A percentile compares a stretch with the other conserved stretches of the same genome.
Evolutionary conservation across 176 grass and related monocot genomes (phyloP).

Genomic region (Rhynchospora pubera): DNA sequence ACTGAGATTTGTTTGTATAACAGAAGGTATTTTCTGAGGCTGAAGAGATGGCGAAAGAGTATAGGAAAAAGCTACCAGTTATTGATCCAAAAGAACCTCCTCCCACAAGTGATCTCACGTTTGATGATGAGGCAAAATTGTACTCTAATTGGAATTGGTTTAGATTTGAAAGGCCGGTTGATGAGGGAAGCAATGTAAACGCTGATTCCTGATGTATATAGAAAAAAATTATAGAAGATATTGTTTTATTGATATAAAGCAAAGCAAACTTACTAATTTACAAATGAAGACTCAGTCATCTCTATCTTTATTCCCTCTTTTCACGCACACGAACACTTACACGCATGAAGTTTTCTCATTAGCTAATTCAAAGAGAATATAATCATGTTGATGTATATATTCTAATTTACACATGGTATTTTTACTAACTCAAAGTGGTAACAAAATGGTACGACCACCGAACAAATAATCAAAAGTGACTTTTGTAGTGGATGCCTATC

Average conservation of each 20-base stretch:
- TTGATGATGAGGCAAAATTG: constrained; percentile 42
- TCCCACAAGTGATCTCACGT: constrained; percentile 4
- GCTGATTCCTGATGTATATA: background rate
- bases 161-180: constrained; percentile 33
- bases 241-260: background rate
- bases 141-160: constrained; percentile 83
- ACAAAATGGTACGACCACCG: background rate
- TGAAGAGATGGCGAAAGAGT: constrained; percentile 53
- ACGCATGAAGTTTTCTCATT: background rate
- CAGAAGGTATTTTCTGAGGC: constrained; percentile 80
- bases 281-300: background rate
- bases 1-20: constrained; percentile 10
- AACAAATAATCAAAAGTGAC: no score
- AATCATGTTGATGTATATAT: background rate
- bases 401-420: background rate
- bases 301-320: background rate
- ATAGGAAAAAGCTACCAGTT: constrained; percentile 28
- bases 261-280: background rate
- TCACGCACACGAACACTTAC: background rate
- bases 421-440: background rate
- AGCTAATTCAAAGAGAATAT: background rate
- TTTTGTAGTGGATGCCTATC: no score
- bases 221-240: constrained; percentile 13
- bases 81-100: constrained; percentile 14
- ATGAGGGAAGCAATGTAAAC: background rate